Evolutionary conservation across 1,139 yeast genomes (phyloP).

Genomic region (Yamadazyma blattariae): DNA sequence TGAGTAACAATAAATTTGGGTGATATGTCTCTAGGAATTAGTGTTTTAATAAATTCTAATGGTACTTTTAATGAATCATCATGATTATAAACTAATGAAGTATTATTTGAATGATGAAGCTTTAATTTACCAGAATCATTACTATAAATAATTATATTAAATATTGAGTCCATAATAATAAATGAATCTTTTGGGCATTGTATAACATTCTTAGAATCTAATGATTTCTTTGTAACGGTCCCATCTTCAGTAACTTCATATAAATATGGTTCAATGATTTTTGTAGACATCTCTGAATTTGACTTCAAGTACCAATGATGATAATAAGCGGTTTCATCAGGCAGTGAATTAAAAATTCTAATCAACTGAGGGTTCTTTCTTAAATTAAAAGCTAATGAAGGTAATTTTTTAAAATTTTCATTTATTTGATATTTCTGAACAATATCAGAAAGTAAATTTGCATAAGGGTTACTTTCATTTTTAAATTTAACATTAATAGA

Average conservation of each 20-base stretch:
- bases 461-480: constrained; percentile 22
- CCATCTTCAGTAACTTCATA: constrained; percentile 12
- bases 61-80: constrained; percentile 12
- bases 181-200: constrained; percentile 14
- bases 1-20: constrained; percentile 30
- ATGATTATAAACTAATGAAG: constrained; percentile 15
- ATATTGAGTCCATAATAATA: constrained; percentile 31
- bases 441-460: constrained; percentile 12
- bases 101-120: constrained; percentile 36
- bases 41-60: constrained; percentile 13
- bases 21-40: constrained; percentile 7
- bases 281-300: constrained; percentile 16
- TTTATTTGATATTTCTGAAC: constrained; percentile 20
- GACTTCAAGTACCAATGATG: constrained; percentile 30
- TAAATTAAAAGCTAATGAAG: constrained; percentile 28
- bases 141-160: constrained; percentile 24
- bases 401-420: constrained; percentile 25
- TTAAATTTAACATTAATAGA: constrained; percentile 13
- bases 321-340: constrained; percentile 42
- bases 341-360: constrained; percentile 38
- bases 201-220: constrained; percentile 19
- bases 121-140: constrained; percentile 15
- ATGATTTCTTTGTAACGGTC: constrained; percentile 11
- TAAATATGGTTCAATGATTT: constrained; percentile 28
- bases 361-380: constrained; percentile 35